Conservation (phyloP, 805 yeast species). For the Hanseniaspora clermontiae region DNA sequence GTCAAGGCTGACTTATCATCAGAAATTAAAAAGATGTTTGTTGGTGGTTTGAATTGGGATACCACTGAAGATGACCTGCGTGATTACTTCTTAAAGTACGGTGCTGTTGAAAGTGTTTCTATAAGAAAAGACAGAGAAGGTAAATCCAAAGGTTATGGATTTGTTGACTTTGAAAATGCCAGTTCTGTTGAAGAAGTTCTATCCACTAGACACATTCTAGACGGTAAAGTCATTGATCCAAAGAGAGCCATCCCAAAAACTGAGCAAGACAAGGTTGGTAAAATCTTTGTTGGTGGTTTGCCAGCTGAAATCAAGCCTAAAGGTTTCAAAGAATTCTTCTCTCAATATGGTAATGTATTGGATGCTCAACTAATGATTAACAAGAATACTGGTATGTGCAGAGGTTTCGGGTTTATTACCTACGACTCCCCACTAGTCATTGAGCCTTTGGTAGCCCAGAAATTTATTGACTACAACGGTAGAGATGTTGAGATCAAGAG, state of each 20-base stretch:
- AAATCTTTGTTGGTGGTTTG: slow-evolving; percentile 94
- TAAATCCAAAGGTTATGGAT: slow-evolving; percentile 89
- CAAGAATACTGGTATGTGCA: slow-evolving; percentile 89
- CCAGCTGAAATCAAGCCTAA: slow-evolving; percentile 85
- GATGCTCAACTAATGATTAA: slow-evolving; percentile 96
- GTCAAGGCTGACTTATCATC: slow-evolving; percentile 43
- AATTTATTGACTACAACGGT: slow-evolving; percentile 73
- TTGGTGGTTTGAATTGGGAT: slow-evolving; percentile 97
- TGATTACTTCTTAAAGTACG: slow-evolving; percentile 74
- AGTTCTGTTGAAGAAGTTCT: slow-evolving; percentile 75
- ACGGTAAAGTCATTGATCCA: slow-evolving; percentile 94
- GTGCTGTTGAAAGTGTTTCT: slow-evolving; percentile 75
- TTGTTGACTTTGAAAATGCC: slow-evolving; percentile 74
- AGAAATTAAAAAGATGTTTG: slow-evolving; percentile 83
- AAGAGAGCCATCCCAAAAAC: slow-evolving; percentile 95
- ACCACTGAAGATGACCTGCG: slow-evolving; percentile 79
- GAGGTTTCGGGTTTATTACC: slow-evolving; percentile 96
- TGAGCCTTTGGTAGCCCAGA: slow-evolving; percentile 71
- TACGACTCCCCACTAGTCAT: slow-evolving; percentile 91
- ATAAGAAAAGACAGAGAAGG: slow-evolving; percentile 92
- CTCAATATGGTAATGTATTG: slow-evolving; percentile 77
- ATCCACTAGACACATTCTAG: slow-evolving; percentile 73
- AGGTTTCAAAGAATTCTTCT: slow-evolving; percentile 76
- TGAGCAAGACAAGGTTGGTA: slow-evolving; percentile 93
- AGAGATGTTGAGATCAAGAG: slow-evolving; percentile 72